Evolutionary conservation across 306 rosid genomes (phyloP).

Genomic region (Cajanus cajan): DNA sequence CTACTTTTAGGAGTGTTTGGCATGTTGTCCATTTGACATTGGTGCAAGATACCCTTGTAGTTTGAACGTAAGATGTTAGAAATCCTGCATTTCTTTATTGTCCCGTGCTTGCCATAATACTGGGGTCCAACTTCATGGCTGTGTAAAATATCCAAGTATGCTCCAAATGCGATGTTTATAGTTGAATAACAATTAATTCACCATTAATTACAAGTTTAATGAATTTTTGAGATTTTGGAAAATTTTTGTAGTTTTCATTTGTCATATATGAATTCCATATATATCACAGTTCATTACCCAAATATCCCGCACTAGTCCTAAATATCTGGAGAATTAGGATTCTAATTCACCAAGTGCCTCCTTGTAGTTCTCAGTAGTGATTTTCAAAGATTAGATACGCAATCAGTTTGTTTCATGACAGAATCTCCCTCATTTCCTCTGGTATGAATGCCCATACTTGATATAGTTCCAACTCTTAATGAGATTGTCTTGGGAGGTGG

Average conservation of each 20-base stretch:
- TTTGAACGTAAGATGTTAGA: neutral
- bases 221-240: neutral
- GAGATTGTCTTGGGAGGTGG: neutral
- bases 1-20: neutral
- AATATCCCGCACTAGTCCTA: neutral
- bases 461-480: neutral
- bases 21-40: neutral
- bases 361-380: neutral
- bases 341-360: neutral
- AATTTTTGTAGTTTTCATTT: neutral
- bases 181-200: neutral
- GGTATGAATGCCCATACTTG: neutral
- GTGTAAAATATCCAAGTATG: conserved; percentile 3
- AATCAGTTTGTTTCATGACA: neutral
- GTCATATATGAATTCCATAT: neutral
- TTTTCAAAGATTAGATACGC: neutral
- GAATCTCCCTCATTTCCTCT: neutral
- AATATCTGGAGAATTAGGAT: neutral
- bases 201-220: neutral
- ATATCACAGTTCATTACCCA: conserved; percentile 5
- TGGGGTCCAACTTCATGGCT: neutral
- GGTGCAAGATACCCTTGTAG: neutral
- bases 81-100: neutral
- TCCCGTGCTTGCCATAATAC: neutral
- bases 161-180: neutral